Base-by-base conservation (phyloP, 192 early-diverging fungal species). In the Gryganskiella cystojenkinii region DNA sequence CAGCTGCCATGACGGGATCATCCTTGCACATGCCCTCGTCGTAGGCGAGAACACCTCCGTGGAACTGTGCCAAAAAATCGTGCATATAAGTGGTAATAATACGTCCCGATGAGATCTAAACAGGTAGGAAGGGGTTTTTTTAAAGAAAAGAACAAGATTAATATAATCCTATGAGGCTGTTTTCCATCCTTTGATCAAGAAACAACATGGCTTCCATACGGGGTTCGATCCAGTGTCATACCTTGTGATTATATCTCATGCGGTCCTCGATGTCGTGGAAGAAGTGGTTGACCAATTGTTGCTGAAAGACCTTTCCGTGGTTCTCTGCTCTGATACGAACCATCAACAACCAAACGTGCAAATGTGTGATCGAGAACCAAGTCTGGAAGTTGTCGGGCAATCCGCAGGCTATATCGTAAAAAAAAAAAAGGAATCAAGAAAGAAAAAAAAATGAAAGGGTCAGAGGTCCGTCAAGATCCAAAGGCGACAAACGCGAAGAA, bases 321-420 rank as follows among this genome's bases (percentile, higher is more conserved):
- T 85, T 79, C 57, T 91, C 88, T 7, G 90, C 87, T 49, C 93
- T 86, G 17, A 93, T 79, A 37, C 95, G 93, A 10, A 93, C 94
- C 89, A 91, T 93, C 56, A 92, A 81, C 89, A 99, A 90, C 97
- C 97, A 99, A 5, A 97, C 87, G 66, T 99, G 95, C 59, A 99
- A 82, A 30, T 94, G 88, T 0, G 93, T 95, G 27, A 96, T 87
- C 22, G 88, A 86, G 62, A 96, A 99, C 97, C 97, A 99, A 1
- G 96, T 94, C 80, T 97, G 95, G 68, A 96, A 96, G 61, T 93
- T 95, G 56, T 96, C 92, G 6, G 91, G 92, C 35, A 96, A 80
- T 35, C 86, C 84, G 56, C 88, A 89, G 6, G 71, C 86, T 89
- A 80, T n/a, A n/a, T n/a, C n/a, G n/a, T n/a, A n/a, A n/a, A n/a